Evolutionary conservation across 129 eudicot species (phyloP), one percentile per base, ranked within the genome.

Genomic region (carrot (Daucus carota)): DNA sequence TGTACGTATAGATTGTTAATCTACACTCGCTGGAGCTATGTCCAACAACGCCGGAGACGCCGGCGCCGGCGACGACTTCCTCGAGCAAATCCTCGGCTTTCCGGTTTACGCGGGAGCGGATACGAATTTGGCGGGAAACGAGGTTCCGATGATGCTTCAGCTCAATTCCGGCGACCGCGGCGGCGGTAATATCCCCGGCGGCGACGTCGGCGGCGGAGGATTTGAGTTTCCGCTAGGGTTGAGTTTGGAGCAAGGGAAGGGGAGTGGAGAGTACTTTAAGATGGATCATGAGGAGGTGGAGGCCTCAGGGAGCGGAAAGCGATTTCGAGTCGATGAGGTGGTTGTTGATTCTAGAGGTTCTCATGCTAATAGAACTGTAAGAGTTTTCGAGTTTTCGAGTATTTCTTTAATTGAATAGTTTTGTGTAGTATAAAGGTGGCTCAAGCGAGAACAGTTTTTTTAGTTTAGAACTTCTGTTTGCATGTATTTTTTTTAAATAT

Each of bases 231-330:
- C 98, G 36, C 76, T 89, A 54, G 98, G 97, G 31, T 82, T 93
- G 83, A 93, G 98, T 77, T 91, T 93, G 69, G 98, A 93, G 74
- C 98, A 90, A 70, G 95, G 90, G 48, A 88, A 90, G 60, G 87
- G 80, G 67, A 22, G 63, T n/a, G 86, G 80, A 42, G 96, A 89
- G 83, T 87, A 84, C 73, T 28, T 86, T 77, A 89, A 89, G 87
- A 80, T 85, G 86, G 95, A 85, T 28, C 63, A 54, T 22, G 63
- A 54, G 28, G 97, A 91, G 76, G 96, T 29, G 24, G 72, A 29
- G 3, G 47, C 89, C 54, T 76, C 92, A 22, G 92, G 92, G 4
- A 85, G 91, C 15, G 87, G 86, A 22, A 90, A 87, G 76, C 45
- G 94, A 72, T 92, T 90, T 78, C 87, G 96, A 22, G n/a, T 13